Base-by-base conservation (phyloP, 306 rosid genomes). In the Castanopsis chinensis region DNA sequence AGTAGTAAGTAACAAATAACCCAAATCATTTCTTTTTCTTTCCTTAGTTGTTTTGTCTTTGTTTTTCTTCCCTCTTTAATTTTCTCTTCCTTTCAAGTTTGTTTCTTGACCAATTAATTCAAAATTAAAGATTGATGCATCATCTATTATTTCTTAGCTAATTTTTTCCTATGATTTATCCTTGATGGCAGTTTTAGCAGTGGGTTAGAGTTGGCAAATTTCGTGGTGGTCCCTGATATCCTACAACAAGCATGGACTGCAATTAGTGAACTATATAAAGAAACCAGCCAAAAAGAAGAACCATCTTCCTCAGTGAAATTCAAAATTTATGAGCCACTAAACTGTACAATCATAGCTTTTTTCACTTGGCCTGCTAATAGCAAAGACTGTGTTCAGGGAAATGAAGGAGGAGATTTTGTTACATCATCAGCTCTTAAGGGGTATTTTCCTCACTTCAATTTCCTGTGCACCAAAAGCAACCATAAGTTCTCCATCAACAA, bases 301-400 rank as follows among this genome's bases (percentile, higher is more conserved):
- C 53, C 15, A 49, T 49, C 1, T 2, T 68, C 15, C 20, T 35
- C 49, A 3, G 56, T 23, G 2, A 25, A 17, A 19, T 78, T 70
- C 72, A 73, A 54, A 56, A 17, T 28, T 76, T 41, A 30, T 32
- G 1, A 19, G 5, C 69, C 72, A 2, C 5, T 68, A 17, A 69
- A 80, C 60, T 57, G 27, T 52, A 81, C 58, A 4, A 33, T 86
- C 49, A 11, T 90, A 25, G 88, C 85, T 12, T 91, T 93, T 79
- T 79, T 70, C n/a, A 81, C 85, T 15, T 5, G 75, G 21, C 82
- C 72, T 2, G 49, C 56, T 17, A 79, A 37, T 53, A 5, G 65
- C 14, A 33, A 72, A 13, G 35, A 37, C 28, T 20, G 32, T 21
- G 70, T 68, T 30, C 18, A 4, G 21, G 32, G 9, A 18, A 53